Conservation (phyloP, 129 eudicot species). For the Cynara cardunculus region DNA sequence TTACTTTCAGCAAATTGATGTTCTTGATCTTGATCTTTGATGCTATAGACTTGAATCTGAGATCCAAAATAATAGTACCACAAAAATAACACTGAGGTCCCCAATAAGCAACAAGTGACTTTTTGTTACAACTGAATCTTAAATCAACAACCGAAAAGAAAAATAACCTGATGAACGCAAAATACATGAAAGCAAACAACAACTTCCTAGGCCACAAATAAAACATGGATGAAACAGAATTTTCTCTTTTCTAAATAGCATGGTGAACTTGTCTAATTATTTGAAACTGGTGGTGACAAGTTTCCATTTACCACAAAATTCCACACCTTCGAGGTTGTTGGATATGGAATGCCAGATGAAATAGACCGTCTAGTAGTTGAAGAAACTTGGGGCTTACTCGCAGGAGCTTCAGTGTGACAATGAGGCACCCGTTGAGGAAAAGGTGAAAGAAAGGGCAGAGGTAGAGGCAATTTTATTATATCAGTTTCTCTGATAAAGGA, state of each 20-base stretch:
- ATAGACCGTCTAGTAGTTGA: not conserved
- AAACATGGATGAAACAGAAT: not conserved
- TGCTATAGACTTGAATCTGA: too few relatives aligned
- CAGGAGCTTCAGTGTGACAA: not conserved
- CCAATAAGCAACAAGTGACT: too few relatives aligned
- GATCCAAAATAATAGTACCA: too few relatives aligned
- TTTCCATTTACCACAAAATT: not conserved
- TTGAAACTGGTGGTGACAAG: not conserved
- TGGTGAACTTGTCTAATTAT: not conserved
- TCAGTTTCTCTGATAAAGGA: not conserved
- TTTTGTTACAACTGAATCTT: too few relatives aligned
- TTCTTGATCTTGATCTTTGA: too few relatives aligned
- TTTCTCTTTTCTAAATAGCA: not conserved
- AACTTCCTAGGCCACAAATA: not conserved
- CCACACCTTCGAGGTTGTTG: not conserved
- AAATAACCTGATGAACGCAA: too few relatives aligned
- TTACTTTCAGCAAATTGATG: too few relatives aligned
- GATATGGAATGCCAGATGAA: not conserved
- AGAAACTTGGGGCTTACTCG: not conserved
- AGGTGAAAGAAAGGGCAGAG: not conserved
- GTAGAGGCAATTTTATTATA: not conserved
- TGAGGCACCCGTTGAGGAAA: not conserved
- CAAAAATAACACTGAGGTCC: too few relatives aligned
- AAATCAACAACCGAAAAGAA: too few relatives aligned
- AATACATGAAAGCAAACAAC: not conserved